Base-by-base conservation (phyloP, 1,284 basidiomycete genomes). In the Pholiota adiposa region DNA sequence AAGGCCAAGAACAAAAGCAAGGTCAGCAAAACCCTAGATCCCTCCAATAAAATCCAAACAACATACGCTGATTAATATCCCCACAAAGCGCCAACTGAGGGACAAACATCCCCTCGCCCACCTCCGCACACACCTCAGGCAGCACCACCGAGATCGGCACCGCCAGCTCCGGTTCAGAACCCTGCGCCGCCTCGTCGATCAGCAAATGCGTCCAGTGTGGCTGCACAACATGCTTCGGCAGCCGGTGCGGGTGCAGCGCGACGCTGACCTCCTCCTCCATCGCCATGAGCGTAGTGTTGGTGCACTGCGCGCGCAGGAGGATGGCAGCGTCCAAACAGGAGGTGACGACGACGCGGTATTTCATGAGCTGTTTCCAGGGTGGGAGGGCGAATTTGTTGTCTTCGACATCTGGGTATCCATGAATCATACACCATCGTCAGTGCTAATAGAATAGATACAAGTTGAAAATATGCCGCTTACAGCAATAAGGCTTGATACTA, bases 161-260 rank as follows among this genome's bases (percentile, higher is more conserved):
- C 38, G 77, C 64, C 23, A 80, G 72, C 60, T 81, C 80, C 5
- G 80, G 80, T 62, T 82, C 80, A 14, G 78, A 78, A 6, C 78
- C 79, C 74, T 82, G 79, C 4, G 79, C 80, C 6, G 78, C 79
- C 67, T 82, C 80, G 56, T 82, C 80, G 56, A 82, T 80, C 2
- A 82, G 56, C 3, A 82, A 67, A 70, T 82, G 80, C 1, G 79
- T 80, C 78, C 79, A 82, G 64, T 82, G 80, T 16, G 77, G 79
- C 48, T 72, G 67, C 7, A 73, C 68, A 1, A 69, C 67, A 46
- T 72, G 64, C 41, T 69, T 69, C n/a, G 56, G 50, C 11, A 60
- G 69, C 11, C 70, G 65, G 60, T 72, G 69, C 4, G 78, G 77
- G 67, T 80, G 78, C 18, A 80, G 54, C 1, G 70, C 62, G 33